Conservation (phyloP, 306 rosid species). For the Ochetophila trinervis region DNA sequence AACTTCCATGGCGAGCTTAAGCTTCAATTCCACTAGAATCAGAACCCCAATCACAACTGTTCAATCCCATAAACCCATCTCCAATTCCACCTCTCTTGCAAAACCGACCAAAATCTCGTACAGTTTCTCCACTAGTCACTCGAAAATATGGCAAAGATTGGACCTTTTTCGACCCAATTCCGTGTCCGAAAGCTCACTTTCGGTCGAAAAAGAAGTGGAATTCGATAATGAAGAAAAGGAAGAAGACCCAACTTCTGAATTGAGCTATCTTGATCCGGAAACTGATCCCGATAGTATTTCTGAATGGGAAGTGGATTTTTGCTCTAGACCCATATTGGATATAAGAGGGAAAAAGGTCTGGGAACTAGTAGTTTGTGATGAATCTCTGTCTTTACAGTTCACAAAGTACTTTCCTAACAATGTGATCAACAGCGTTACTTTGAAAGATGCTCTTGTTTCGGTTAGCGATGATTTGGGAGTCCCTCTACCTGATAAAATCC, state of each 20-base stretch:
- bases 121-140: slow-evolving; percentile 12
- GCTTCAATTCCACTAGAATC: slow-evolving; percentile 63
- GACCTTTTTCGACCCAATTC: slow-evolving; percentile 42
- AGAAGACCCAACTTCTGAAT: slow-evolving; percentile 74
- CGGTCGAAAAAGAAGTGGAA: slow-evolving; percentile 40
- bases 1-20: slow-evolving; percentile 74
- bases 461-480: slow-evolving; percentile 59
- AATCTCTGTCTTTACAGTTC: slow-evolving; percentile 70
- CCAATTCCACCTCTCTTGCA: slow-evolving; percentile 22
- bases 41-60: slow-evolving; percentile 46
- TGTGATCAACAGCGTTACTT: slow-evolving; percentile 83
- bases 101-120: slow-evolving; percentile 38
- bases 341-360: slow-evolving; percentile 89
- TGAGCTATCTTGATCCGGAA: slow-evolving; percentile 68
- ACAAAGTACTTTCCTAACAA: slow-evolving; percentile 90
- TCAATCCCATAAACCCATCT: slow-evolving; percentile 31
- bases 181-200: slow-evolving; percentile 59
- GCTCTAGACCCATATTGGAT: slow-evolving; percentile 92
- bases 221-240: slow-evolving; percentile 27
- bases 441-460: slow-evolving; percentile 67
- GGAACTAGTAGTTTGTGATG: slow-evolving; percentile 90
- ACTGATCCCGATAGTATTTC: slow-evolving; percentile 52
- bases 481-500: slow-evolving; percentile 73
- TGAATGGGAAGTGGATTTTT: slow-evolving; percentile 92
- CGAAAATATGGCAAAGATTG: slow-evolving; percentile 25